Base-by-base conservation (phyloP, 352 stramenopile genomes). In the Saprolegnia diclina region DNA sequence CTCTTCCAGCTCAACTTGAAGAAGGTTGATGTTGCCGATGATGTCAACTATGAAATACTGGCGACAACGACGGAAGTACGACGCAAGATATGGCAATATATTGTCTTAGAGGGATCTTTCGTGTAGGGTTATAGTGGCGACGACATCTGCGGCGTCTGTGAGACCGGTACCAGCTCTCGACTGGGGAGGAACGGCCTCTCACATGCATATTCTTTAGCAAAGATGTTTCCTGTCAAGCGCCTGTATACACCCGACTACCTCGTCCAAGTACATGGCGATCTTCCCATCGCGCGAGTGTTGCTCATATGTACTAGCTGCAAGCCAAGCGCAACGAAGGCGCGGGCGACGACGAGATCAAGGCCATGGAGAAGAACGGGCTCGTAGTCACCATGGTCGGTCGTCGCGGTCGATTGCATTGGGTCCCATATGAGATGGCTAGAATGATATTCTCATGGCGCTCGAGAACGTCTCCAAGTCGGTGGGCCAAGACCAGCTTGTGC, bases 1-100 rank as follows among this genome's bases (percentile, higher is more conserved):
- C 79, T 95, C 44, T 94, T 95, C 62, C 75, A 89, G 45, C 72
- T 92, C 7, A 94, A 92, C 19, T 66, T 92, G 35, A 75, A 87
- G 42, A 76, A 71, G 29, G 81, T 98, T 26, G 90, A 96, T 14
- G 73, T 94, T 2, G 81, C 78, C 0, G 77, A 87, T 0, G 88
- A 97, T 57, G 85, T 93, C 10, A 77, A 90, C 56, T 83, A 84
- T 38, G 83, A 92, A 26, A 77, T 75, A 7, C 77, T 94, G 21
- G 84, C 92, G 16, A 64, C 71, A 10, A 76, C 82, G 73, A 94
- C 85, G 2, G 79, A 94, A 65, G 81, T 87, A 69, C 22, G 38
- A n/a, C n/a, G n/a, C n/a, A n/a, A n/a, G n/a, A n/a, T n/a, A n/a
- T n/a, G n/a, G n/a, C n/a, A n/a, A n/a, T n/a, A n/a, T n/a, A n/a